Evolutionary conservation across 1,139 yeast species (phyloP).

Genomic region (Arxiozyma telluris): DNA sequence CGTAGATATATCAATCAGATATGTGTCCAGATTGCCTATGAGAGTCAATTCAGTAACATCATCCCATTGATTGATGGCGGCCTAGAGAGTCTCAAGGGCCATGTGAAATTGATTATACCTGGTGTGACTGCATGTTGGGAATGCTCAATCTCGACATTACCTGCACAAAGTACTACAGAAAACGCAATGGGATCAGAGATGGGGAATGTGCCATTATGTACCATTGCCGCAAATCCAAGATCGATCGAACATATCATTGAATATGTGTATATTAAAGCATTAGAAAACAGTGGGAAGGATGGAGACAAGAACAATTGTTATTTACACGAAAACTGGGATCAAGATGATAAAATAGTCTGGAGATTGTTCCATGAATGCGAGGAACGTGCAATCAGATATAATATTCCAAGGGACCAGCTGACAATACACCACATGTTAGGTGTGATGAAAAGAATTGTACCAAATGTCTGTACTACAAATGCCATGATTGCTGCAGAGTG

Average conservation of each 20-base stretch:
- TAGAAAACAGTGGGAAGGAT: not conserved
- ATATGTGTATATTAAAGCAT: conserved; percentile 49
- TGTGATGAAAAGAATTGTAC: conserved; percentile 84
- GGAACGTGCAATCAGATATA: conserved; percentile 52
- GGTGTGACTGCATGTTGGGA: conserved; percentile 85
- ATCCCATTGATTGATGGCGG: conserved; percentile 93
- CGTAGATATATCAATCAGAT: conserved; percentile 85
- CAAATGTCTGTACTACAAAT: conserved; percentile 91
- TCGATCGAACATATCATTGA: conserved; percentile 92
- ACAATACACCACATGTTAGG: conserved; percentile 69
- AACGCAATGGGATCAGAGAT: conserved; percentile 37
- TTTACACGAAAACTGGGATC: conserved; percentile 34
- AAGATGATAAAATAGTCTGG: conserved; percentile 53
- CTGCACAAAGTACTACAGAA: conserved; percentile 26
- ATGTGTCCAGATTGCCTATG: conserved; percentile 52
- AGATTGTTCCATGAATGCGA: conserved; percentile 53
- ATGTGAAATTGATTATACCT: conserved; percentile 80
- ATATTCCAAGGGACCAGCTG: conserved; percentile 53
- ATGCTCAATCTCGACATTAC: conserved; percentile 70
- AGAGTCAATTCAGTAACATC: conserved; percentile 42
- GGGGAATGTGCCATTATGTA: conserved; percentile 67
- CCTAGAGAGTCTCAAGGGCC: conserved; percentile 91
- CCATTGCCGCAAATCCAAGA: conserved; percentile 89
- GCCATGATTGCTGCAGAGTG: conserved; percentile 89
- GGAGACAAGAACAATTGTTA: not conserved